Evolutionary conservation across 169 alveolate species (phyloP).

Genomic region (Plasmodium ovale): DNA sequence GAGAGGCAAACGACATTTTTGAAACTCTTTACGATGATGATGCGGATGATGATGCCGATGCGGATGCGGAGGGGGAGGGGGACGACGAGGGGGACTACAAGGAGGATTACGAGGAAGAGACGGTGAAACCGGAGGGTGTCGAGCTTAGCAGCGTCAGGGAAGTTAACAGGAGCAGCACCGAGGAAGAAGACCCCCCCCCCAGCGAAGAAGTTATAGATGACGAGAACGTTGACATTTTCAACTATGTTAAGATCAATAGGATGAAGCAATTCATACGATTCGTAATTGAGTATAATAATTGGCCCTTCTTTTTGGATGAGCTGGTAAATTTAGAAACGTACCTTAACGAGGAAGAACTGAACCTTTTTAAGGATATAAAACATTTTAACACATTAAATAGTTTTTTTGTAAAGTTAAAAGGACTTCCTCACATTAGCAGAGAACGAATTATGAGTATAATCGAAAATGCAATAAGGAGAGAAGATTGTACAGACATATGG

Average conservation of each 20-base stretch:
- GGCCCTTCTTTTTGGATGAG: conserved; percentile 76
- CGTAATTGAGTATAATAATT: conserved; percentile 54
- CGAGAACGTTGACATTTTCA: conserved; percentile 69
- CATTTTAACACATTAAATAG: conserved; percentile 32
- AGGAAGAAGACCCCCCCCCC: not conserved
- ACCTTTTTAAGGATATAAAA: not conserved
- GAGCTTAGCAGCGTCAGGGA: conserved; percentile 8
- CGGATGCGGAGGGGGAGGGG: conserved; percentile 2
- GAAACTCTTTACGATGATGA: not conserved
- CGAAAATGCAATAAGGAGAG: conserved; percentile 43
- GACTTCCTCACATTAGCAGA: not conserved
- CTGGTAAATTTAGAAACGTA: conserved; percentile 27
- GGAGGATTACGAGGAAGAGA: conserved; percentile 25
- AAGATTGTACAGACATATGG: conserved; percentile 36
- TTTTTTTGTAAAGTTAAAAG: conserved; percentile 24
- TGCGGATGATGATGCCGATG: not conserved
- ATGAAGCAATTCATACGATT: conserved; percentile 67
- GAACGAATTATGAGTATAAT: conserved; percentile 46
- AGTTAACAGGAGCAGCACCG: not conserved
- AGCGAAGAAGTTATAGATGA: conserved; percentile 42
- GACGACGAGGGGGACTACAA: not conserved
- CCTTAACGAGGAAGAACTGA: conserved; percentile 21
- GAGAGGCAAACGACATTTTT: not conserved
- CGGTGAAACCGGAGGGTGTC: not conserved
- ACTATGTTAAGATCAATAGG: conserved; percentile 24